Evolutionary conservation across 1,139 yeast genomes (phyloP).

Genomic region (Geotrichum fermentans): DNA sequence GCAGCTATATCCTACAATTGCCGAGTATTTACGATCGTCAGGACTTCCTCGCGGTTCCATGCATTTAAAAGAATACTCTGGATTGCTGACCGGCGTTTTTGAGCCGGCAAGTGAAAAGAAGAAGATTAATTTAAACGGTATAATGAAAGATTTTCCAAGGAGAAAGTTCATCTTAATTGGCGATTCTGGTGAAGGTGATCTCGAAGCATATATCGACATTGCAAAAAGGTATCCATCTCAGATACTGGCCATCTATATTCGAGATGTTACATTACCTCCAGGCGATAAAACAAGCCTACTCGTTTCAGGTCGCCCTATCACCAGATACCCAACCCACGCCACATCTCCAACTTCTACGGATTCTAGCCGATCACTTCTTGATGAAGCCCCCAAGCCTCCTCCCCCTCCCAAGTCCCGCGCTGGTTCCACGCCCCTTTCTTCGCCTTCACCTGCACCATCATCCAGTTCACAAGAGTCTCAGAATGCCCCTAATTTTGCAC

Average conservation of each 20-base stretch:
- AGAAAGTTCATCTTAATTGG: constrained; percentile 81
- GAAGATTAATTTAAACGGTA: constrained; percentile 54
- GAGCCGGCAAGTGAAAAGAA: constrained; percentile 86
- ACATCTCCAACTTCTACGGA: background rate
- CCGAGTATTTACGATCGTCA: constrained; percentile 51
- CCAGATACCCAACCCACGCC: background rate
- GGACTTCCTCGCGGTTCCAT: constrained; percentile 71
- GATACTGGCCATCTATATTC: constrained; percentile 68
- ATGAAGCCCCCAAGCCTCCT: constrained; percentile 10
- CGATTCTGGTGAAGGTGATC: constrained; percentile 92
- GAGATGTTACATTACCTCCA: constrained; percentile 58
- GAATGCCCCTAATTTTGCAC: constrained; percentile 12
- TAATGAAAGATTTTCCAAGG: constrained; percentile 70
- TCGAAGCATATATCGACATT: constrained; percentile 80
- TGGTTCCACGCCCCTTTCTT: constrained; percentile 23
- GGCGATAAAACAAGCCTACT: constrained; percentile 25
- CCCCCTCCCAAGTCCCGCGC: constrained; percentile 11
- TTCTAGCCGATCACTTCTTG: constrained; percentile 1
- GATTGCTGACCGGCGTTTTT: constrained; percentile 73
- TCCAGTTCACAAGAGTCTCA: constrained; percentile 22
- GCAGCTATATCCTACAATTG: constrained; percentile 68
- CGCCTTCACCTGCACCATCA: constrained; percentile 30
- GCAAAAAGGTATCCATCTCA: constrained; percentile 59
- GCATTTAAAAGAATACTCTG: constrained; percentile 79
- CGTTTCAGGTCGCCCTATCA: constrained; percentile 12